Conservation (phyloP, 345 rosid genomes). For the Linum usitatissimum region DNA sequence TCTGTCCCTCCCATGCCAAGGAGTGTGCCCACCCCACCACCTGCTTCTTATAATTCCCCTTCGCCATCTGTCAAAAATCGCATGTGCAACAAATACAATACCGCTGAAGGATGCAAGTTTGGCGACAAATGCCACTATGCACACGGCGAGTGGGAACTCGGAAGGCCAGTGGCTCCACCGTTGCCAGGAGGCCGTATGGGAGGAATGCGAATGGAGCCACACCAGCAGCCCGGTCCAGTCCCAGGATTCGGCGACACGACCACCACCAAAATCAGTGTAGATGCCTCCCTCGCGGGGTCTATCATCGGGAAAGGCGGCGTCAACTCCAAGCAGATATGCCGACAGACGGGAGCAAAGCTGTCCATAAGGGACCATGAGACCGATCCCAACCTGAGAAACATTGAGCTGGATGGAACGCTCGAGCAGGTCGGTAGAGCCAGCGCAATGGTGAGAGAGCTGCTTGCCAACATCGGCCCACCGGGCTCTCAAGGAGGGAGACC, state of each 20-base stretch:
- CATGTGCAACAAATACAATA: constrained; percentile 50
- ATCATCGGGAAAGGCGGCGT: constrained; percentile 82
- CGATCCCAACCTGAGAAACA: constrained; percentile 52
- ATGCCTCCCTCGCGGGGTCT: constrained; percentile 76
- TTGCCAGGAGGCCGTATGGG: constrained; percentile 38
- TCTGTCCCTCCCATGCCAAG: constrained; percentile 37
- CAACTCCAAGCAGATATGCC: constrained; percentile 67
- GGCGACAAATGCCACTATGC: constrained; percentile 70
- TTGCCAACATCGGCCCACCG: constrained; percentile 37
- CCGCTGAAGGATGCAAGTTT: constrained; percentile 62
- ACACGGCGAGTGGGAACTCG: constrained; percentile 71
- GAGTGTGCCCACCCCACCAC: constrained; percentile 28
- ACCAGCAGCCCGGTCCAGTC: constrained; percentile 29
- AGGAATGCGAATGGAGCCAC: constrained; percentile 29
- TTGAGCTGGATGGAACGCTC: constrained; percentile 76
- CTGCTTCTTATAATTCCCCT: constrained; percentile 31
- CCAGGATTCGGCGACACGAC: constrained; percentile 69
- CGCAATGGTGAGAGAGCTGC: constrained; percentile 65
- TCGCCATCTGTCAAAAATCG: constrained; percentile 32
- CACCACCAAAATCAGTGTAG: constrained; percentile 75
- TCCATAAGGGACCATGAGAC: constrained; percentile 64
- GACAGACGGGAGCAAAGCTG: constrained; percentile 64
- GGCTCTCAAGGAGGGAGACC: constrained; percentile 15
- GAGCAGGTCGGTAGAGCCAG: constrained; percentile 80
- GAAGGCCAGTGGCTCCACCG: constrained; percentile 38